These are phyloP conservation scores for Hygrophorus pudorinus DNA, from an alignment of 768 basidiomycete species.

Conservation along the genomic window DNA sequence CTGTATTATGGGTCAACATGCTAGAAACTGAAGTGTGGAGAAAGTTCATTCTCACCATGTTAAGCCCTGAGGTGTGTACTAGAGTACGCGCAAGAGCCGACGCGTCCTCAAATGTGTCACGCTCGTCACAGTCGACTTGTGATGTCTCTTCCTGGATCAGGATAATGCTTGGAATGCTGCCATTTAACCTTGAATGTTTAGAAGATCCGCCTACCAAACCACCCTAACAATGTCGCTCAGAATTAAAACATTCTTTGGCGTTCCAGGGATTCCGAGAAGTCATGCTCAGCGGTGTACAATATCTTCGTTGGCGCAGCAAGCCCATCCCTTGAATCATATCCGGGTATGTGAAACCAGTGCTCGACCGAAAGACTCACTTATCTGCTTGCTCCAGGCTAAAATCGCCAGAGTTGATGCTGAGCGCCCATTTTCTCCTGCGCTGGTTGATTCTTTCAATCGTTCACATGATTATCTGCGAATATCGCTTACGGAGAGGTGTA, in stretches of 20 bases:
- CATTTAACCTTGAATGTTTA: too few relatives aligned
- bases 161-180: too few relatives aligned
- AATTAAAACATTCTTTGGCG: too few relatives aligned
- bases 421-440: constrained; percentile 36
- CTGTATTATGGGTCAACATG: constrained; percentile 33
- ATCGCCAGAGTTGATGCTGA: constrained; percentile 45
- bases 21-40: not conserved
- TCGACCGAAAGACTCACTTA: not conserved
- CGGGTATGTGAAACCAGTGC: constrained; percentile 10
- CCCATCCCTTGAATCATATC: constrained; percentile 6
- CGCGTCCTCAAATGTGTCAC: constrained; percentile 1
- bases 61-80: constrained; percentile 10
- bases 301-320: too few relatives aligned
- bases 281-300: too few relatives aligned
- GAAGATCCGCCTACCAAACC: too few relatives aligned
- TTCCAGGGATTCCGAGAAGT: too few relatives aligned
- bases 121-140: not conserved
- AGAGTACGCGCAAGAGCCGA: not conserved
- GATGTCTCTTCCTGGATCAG: too few relatives aligned
- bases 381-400: constrained; percentile 32
- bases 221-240: too few relatives aligned
- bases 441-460: constrained; percentile 60
- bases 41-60: constrained; percentile 27
- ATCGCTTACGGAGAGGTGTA: constrained; percentile 79
- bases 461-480: constrained; percentile 84